Evolutionary conservation across 1,284 basidiomycete species (phyloP), one percentile per base, ranked within the genome.

Genomic region (Chalciporus sp.): DNA sequence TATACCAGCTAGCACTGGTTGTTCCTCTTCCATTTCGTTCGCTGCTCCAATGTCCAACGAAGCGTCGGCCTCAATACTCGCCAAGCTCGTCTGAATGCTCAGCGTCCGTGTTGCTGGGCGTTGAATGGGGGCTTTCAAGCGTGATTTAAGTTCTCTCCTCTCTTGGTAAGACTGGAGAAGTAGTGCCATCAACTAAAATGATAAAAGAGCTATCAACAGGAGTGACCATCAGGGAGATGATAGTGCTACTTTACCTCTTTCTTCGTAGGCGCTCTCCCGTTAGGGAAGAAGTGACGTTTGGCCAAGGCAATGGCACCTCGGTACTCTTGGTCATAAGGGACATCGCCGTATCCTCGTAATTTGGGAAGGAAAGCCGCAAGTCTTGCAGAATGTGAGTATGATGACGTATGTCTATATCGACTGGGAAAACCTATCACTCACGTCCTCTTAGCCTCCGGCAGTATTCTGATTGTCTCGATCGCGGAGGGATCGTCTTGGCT

Each of bases 311-410:
- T 58, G 4, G 65, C 64, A 12, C 65, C 68, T 27, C 62, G 66
- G 35, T 67, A 67, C 45, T 66, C 57, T 42, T 58, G 50, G 12
- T 66, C 62, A 10, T 69, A 67, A 2, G 66, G 61, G 3, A 67
- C 56, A 29, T 70, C 55, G 9, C 67, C 68, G 16, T 68, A 70
- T 35, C 66, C 66, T 44, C 66, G 63, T 29, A 67, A 31, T 40
- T 70, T 70, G 2, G 68, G 68, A 47, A 67, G 65, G 44, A 67
- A 69, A 14, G 63, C 48, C 16, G 64, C 58, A n/a, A 70, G 63
- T 52, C 65, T 67, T 39, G 53, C n/a, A 33, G 46, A 12, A 14
- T 23, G 39, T 14, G 3, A 27, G n/a, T 39, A 63, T 29, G 62
- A 49, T 23, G 0, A 42, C 31, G 40, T 29, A 17, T 16, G 7